These are phyloP conservation scores for Capsicum chinense DNA, from an alignment of 257 asterid species.

Conservation along the genomic window DNA sequence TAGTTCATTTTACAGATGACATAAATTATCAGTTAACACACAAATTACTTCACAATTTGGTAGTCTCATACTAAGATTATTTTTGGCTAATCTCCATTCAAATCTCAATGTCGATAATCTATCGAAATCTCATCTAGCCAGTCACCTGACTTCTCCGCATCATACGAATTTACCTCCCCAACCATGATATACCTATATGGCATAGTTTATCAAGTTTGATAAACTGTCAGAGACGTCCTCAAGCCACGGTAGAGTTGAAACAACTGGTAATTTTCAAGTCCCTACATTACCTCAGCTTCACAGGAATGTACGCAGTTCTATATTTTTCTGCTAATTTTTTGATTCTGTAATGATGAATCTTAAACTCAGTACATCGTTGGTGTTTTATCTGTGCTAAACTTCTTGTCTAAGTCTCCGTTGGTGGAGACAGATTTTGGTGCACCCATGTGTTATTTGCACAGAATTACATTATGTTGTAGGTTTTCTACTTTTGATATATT, in stretches of 20 bases:
- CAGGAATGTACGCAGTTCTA: conserved; percentile 40
- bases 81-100: no score
- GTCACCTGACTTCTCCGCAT: no score
- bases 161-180: no score
- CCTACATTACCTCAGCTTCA: conserved; percentile 55
- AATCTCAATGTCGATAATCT: no score
- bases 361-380: background rate
- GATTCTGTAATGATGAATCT: background rate
- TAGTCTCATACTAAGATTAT: no score
- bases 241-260: conserved; percentile 46
- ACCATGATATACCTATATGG: conserved; percentile 13
- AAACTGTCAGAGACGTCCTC: conserved; percentile 58
- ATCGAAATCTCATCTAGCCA: no score
- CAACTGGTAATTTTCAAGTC: conserved; percentile 36
- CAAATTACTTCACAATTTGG: no score
- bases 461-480: background rate
- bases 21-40: no score
- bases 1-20: no score
- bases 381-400: background rate
- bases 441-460: background rate
- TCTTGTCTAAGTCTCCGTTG: background rate
- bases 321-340: conserved; percentile 59
- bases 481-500: background rate
- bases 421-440: conserved; percentile 16
- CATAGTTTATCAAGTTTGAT: conserved; percentile 67